These are phyloP conservation scores for Penicillium canescens DNA, from an alignment of 495 filamentous ascomycete species.

Conservation along the genomic window DNA sequence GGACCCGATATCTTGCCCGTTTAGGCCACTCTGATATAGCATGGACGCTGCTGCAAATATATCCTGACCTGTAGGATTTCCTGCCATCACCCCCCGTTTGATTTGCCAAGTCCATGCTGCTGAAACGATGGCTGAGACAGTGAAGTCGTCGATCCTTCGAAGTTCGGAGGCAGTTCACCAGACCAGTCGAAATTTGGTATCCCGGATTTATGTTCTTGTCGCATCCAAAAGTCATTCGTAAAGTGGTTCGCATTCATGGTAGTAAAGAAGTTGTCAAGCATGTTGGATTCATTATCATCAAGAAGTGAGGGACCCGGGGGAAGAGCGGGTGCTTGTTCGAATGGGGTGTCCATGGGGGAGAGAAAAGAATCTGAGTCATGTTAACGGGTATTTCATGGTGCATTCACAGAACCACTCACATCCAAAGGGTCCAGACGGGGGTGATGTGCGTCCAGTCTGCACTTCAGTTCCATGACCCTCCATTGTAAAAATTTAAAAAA, in stretches of 20 bases:
- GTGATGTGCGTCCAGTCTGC: slow-evolving; percentile 30
- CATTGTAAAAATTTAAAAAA: slow-evolving; percentile 22
- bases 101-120: slow-evolving; percentile 27
- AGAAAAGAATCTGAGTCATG: slow-evolving; percentile 44
- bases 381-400: slow-evolving; percentile 16
- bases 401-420: slow-evolving; percentile 45
- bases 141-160: slow-evolving; percentile 63
- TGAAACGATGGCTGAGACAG: slow-evolving; percentile 50
- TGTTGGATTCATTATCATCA: slow-evolving; percentile 59
- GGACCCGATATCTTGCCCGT: slow-evolving; percentile 30
- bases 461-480: slow-evolving; percentile 33
- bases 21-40: slow-evolving; percentile 41
- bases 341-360: slow-evolving; percentile 51
- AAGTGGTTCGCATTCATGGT: slow-evolving; percentile 58
- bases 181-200: slow-evolving; percentile 53
- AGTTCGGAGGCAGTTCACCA: slow-evolving; percentile 57
- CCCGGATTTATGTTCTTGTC: slow-evolving; percentile 44
- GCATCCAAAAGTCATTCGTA: slow-evolving; percentile 48
- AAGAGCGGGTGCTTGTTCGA: slow-evolving; percentile 56
- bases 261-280: slow-evolving; percentile 64
- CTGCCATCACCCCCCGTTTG: slow-evolving; percentile 20
- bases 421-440: slow-evolving; percentile 55
- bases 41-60: slow-evolving; percentile 53
- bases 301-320: slow-evolving; percentile 61
- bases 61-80: slow-evolving; percentile 34